Percentiles rank a stretch among this genome's conserved stretches.
Evolutionary conservation across 2,329 filamentous ascomycete genomes (phyloP).

Genomic region (Cercospora beticola): DNA sequence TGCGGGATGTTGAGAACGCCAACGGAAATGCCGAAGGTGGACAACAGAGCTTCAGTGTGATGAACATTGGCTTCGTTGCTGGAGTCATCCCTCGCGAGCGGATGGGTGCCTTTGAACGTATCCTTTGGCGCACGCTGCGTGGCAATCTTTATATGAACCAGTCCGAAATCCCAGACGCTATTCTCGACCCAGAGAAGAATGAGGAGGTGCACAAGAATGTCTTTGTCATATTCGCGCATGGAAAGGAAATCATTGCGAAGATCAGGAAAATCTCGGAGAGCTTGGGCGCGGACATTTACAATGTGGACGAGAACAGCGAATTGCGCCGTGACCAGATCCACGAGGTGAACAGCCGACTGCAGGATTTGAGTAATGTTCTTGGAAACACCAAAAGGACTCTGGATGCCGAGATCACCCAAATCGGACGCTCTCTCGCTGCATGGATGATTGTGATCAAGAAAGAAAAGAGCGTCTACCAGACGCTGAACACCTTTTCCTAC

Average conservation of each 20-base stretch:
- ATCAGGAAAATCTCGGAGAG: constrained; percentile 99
- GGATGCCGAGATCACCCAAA: constrained; percentile 88
- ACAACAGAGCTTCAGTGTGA: constrained; percentile 70
- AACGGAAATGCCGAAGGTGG: constrained; percentile 33
- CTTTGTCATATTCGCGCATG: constrained; percentile 98
- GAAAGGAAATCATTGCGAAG: constrained; percentile 97
- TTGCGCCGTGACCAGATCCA: constrained; percentile 92
- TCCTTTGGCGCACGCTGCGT: constrained; percentile 93
- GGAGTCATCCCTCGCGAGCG: constrained; percentile 92
- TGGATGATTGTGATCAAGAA: constrained; percentile 99
- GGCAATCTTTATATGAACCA: constrained; percentile 99
- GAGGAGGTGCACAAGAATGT: constrained; percentile 95
- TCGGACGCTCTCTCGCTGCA: constrained; percentile 84
- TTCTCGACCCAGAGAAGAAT: constrained; percentile 89
- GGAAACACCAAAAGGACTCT: constrained; percentile 93
- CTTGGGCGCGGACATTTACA: constrained; percentile 92
- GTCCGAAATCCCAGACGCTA: constrained; percentile 91
- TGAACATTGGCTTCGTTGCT: constrained; percentile 98
- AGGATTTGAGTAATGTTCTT: constrained; percentile 87
- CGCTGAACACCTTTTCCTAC: constrained; percentile 93
- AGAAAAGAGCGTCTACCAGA: constrained; percentile 96
- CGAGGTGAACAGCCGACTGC: constrained; percentile 90
- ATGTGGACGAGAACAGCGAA: constrained; percentile 95
- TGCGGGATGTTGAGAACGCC: constrained; percentile 88
- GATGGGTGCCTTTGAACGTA: constrained; percentile 93